A percentile compares a stretch with the other conserved stretches of the same genome.
Conservation (phyloP, 148 eudicot species). For the Rhododendron ferrugineum region DNA sequence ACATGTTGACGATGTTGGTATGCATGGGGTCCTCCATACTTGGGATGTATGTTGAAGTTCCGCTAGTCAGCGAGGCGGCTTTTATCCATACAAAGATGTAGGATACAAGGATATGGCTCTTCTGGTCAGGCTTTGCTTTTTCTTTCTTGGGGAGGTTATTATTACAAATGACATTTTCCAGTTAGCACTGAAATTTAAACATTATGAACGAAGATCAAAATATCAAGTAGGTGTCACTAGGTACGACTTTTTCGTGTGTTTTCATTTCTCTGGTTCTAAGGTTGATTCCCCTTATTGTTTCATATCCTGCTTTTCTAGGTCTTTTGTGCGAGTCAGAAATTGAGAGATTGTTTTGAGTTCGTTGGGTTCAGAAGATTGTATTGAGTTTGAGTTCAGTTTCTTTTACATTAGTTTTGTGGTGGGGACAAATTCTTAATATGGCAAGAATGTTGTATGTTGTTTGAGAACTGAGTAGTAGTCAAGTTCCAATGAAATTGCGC, state of each 20-base stretch:
- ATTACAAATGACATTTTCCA: background rate
- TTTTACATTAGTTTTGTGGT: background rate
- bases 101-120: background rate
- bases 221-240: background rate
- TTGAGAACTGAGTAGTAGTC: background rate
- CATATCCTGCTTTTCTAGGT: background rate
- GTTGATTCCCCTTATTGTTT: background rate
- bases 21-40: conserved; percentile 61
- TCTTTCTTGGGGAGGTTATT: background rate
- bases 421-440: background rate
- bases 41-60: conserved; percentile 87
- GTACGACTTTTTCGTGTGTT: background rate
- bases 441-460: background rate
- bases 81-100: conserved; percentile 44
- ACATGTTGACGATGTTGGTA: conserved; percentile 59
- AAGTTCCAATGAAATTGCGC: background rate
- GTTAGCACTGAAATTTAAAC: background rate
- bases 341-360: background rate
- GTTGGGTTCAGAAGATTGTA: background rate
- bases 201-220: background rate
- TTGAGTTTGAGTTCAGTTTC: background rate
- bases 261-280: background rate
- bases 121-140: background rate
- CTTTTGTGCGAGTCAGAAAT: background rate
- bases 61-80: conserved; percentile 77